These are phyloP conservation scores for Sapria himalayana DNA, from an alignment of 345 rosid genomes.

Conservation along the genomic window DNA sequence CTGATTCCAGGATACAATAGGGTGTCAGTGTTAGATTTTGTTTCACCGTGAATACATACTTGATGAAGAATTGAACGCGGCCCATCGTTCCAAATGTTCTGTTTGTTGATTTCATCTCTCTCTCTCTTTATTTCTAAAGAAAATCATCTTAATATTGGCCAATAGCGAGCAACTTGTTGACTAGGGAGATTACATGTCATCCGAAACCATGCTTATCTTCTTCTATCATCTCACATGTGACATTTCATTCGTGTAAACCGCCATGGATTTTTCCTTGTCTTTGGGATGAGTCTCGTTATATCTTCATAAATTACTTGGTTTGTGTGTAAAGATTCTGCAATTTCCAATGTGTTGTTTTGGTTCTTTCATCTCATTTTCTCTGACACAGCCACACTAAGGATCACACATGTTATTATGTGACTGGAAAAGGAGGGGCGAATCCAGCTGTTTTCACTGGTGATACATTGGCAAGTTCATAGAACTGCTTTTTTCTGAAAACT, in stretches of 20 bases:
- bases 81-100: no score
- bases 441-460: conserved; percentile 87
- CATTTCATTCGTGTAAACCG: background rate
- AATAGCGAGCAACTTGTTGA: no score
- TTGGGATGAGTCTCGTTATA: background rate
- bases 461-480: conserved; percentile 36
- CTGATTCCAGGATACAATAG: no score
- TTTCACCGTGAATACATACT: no score
- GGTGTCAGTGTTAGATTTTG: no score
- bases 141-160: no score
- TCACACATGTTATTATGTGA: conserved; percentile 69
- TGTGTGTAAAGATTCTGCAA: background rate
- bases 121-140: no score
- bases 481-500: background rate
- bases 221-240: no score
- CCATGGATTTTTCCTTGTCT: background rate
- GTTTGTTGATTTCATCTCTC: no score
- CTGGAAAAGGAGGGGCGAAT: conserved; percentile 33
- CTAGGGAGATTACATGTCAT: no score
- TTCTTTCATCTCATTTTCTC: conserved; percentile 7
- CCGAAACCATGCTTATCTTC: no score
- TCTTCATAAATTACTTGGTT: background rate
- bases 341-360: background rate
- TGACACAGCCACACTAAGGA: conserved; percentile 69
- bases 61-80: no score